Conservation (phyloP, 148 eudicot genomes). For the Talinum fruticosum region DNA sequence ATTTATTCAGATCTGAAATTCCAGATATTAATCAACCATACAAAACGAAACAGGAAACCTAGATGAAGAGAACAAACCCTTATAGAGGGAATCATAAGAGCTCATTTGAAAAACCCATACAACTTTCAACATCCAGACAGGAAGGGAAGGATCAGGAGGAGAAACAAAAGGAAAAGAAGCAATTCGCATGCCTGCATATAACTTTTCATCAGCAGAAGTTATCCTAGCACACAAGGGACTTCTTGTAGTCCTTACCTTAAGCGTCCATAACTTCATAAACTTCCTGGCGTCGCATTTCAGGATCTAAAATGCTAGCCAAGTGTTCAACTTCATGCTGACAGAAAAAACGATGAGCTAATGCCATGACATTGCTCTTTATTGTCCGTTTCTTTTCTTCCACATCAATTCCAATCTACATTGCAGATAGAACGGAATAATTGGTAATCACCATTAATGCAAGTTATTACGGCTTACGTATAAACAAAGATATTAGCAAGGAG, state of each 20-base stretch:
- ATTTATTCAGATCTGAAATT: too few species aligned
- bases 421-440: neutral
- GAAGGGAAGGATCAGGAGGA: neutral
- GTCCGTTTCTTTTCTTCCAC: slow-evolving; percentile 73
- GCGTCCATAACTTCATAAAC: slow-evolving; percentile 78
- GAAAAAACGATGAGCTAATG: slow-evolving; percentile 79
- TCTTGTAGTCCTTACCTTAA: slow-evolving; percentile 38
- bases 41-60: neutral
- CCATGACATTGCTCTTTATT: slow-evolving; percentile 46
- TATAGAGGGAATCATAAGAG: neutral
- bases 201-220: neutral
- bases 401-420: slow-evolving; percentile 79
- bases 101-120: neutral
- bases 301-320: slow-evolving; percentile 54
- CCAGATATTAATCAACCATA: too few species aligned
- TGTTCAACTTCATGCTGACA: slow-evolving; percentile 54
- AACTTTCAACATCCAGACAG: neutral
- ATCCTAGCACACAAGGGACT: neutral
- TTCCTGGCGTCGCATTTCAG: slow-evolving; percentile 58
- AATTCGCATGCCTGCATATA: neutral
- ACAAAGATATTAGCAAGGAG: slow-evolving; percentile 1
- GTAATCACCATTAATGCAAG: slow-evolving; percentile 5
- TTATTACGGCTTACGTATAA: neutral
- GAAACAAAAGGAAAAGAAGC: neutral
- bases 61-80: neutral